Base-by-base conservation (phyloP, 495 filamentous ascomycete genomes). In the Hypoxylon rickii region DNA sequence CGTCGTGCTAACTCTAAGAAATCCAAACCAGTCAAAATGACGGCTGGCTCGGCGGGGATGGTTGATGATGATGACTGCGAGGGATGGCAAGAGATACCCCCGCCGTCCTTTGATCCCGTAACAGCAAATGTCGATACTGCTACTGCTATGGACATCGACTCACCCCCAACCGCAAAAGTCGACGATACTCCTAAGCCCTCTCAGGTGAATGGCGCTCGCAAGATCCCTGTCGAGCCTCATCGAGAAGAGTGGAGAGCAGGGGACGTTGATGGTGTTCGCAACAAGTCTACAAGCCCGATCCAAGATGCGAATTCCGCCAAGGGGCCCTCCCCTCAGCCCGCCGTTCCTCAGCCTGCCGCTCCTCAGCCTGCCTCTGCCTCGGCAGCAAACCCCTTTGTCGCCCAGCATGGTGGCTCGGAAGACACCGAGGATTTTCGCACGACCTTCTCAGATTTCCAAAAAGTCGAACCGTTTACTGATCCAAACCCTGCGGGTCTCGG, bases 381-480 rank as follows among this genome's bases (percentile, higher is more conserved):
- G 17, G 69, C 65, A 16, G 7, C 63, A n/a, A 61, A 62, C 17
- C 62, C 63, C 5, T 51, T 65, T 37, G 58, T 63, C n/a, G 61
- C 51, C 11, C 52, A 53, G 13, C 52, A 66, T 24, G 54, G 59
- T 13, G 73, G 76, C 2, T 79, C 73, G 7, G 67, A 71, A 32
- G 79, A 80, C 48, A 71, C 61, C 15, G 72, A 78, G 1, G 76
- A 74, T 1, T 69, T 79, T 26, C 75, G 74, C 3, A 64, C 80
- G n/a, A 80, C 86, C 24, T 78, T 96, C 36, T 73, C 80, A 1
- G 83, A 89, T 20, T 79, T 95, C 4, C 74, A 76, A 7, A 83
- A 86, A 21, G 79, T 86, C 5, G 83, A 83, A 26, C 90, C 90
- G 0, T 84, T 93, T 33, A 73, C 73, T 2, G 72, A 71, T 24